Evolutionary conservation across 2,329 filamentous ascomycete genomes (phyloP).

Genomic region (Ascochyta pisi): DNA sequence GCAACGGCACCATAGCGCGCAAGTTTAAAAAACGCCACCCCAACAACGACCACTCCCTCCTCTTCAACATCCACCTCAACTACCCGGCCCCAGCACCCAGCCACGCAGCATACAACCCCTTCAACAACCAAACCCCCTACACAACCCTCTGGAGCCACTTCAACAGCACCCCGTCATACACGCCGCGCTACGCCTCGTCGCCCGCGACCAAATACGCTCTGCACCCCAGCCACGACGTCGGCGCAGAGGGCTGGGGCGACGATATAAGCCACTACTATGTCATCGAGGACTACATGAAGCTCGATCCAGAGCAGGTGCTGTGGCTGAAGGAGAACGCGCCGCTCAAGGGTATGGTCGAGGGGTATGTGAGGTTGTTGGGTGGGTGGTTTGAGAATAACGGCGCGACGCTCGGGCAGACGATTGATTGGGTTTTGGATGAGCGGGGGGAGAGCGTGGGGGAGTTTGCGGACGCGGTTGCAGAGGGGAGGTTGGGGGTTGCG

Average conservation of each 20-base stretch:
- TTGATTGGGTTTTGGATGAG: slow-evolving; percentile 63
- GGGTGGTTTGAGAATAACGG: slow-evolving; percentile 69
- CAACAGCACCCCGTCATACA: slow-evolving; percentile 42
- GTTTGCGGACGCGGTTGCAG: slow-evolving; percentile 70
- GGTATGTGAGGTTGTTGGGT: slow-evolving; percentile 59
- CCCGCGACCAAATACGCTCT: slow-evolving; percentile 54
- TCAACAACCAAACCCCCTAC: slow-evolving; percentile 31
- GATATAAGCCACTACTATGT: slow-evolving; percentile 69
- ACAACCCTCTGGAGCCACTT: slow-evolving; percentile 47
- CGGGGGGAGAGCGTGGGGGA: slow-evolving; percentile 60
- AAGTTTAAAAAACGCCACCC: slow-evolving; percentile 65
- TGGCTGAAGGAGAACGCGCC: slow-evolving; percentile 64
- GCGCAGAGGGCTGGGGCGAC: slow-evolving; percentile 69
- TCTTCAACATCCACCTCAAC: slow-evolving; percentile 62
- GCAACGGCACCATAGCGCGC: slow-evolving; percentile 65
- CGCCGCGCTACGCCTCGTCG: slow-evolving; percentile 46
- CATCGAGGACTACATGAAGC: slow-evolving; percentile 69
- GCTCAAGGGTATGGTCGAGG: slow-evolving; percentile 64
- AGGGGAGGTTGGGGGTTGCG: slow-evolving; percentile 74
- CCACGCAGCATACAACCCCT: slow-evolving; percentile 43
- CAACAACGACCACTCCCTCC: slow-evolving; percentile 56
- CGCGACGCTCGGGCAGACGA: slow-evolving; percentile 66
- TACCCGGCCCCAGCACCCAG: slow-evolving; percentile 49
- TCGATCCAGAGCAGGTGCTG: slow-evolving; percentile 66
- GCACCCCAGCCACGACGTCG: slow-evolving; percentile 59